Evolutionary conservation across 2,329 filamentous ascomycete genomes (phyloP).

Genomic region (Xylariales sp.): DNA sequence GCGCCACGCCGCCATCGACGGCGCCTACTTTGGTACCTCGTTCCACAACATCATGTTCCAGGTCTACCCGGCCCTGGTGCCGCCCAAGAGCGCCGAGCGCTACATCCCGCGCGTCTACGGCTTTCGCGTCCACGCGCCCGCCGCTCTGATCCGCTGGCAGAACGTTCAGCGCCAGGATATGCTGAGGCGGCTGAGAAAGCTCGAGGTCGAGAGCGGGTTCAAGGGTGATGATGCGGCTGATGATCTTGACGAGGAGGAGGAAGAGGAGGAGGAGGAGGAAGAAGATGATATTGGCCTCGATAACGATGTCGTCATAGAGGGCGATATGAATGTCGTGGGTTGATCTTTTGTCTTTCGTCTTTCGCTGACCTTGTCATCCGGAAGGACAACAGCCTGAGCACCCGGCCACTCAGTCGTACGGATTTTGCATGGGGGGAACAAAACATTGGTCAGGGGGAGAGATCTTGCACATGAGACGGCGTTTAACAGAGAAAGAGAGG

Average conservation of each 20-base stretch:
- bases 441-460: neutral
- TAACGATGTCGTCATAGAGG: slow-evolving; percentile 13
- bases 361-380: neutral
- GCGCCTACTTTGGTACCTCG: slow-evolving; percentile 94
- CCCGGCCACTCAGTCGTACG: too few relatives aligned
- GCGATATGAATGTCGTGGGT: slow-evolving; percentile 24
- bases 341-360: slow-evolving; percentile 9
- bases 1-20: slow-evolving; percentile 90
- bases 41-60: slow-evolving; percentile 99
- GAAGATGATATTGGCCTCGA: slow-evolving; percentile 21
- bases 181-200: slow-evolving; percentile 66
- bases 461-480: slow-evolving; percentile 8
- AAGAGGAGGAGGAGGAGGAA: slow-evolving; percentile 48
- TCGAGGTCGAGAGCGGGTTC: slow-evolving; percentile 76
- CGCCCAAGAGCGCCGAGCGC: slow-evolving; percentile 76
- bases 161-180: slow-evolving; percentile 75
- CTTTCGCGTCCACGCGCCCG: slow-evolving; percentile 89
- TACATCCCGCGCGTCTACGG: slow-evolving; percentile 91
- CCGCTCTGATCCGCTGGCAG: slow-evolving; percentile 89
- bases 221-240: slow-evolving; percentile 61
- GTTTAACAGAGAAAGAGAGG: slow-evolving; percentile 1
- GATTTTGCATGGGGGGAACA: neutral
- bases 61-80: slow-evolving; percentile 87
- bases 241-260: slow-evolving; percentile 60
- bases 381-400: neutral